Percentiles rank a stretch among this genome's conserved stretches.
Evolutionary conservation across 768 basidiomycete genomes (phyloP).

Genomic region (Hydnomerulius pinastri): DNA sequence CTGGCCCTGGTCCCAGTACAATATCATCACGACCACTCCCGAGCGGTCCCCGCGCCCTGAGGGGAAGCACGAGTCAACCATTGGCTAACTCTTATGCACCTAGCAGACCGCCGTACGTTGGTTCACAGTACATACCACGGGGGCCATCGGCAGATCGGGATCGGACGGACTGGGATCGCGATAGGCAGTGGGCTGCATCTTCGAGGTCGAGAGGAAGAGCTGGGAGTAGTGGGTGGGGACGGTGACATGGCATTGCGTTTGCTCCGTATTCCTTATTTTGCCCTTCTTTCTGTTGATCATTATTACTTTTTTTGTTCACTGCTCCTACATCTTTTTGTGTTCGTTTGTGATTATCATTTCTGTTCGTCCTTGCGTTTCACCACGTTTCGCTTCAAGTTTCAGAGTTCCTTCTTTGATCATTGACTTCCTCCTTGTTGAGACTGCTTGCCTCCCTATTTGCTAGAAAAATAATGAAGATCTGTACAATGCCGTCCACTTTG

Average conservation of each 20-base stretch:
- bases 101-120: conserved; percentile 21
- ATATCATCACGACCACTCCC: conserved; percentile 36
- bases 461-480: not conserved
- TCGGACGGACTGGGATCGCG: conserved; percentile 45
- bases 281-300: conserved; percentile 28
- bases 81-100: conserved; percentile 19
- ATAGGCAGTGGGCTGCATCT: conserved; percentile 34
- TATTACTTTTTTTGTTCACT: conserved; percentile 30
- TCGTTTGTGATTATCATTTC: conserved; percentile 13
- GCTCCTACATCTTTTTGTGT: conserved; percentile 3
- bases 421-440: not conserved
- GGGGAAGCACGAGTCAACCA: conserved; percentile 28
- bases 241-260: conserved; percentile 13
- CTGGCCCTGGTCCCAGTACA: conserved; percentile 21
- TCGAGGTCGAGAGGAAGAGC: conserved; percentile 34
- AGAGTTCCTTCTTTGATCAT: not conserved
- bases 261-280: conserved; percentile 2
- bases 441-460: not conserved
- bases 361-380: too few relatives aligned
- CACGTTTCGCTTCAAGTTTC: too few relatives aligned
- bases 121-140: conserved; percentile 44
- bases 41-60: conserved; percentile 42
- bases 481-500: not conserved
- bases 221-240: conserved; percentile 38
- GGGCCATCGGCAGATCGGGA: conserved; percentile 57